Conservation (phyloP, 2,329 filamentous ascomycete species). For the Aspergillus aculeatus region DNA sequence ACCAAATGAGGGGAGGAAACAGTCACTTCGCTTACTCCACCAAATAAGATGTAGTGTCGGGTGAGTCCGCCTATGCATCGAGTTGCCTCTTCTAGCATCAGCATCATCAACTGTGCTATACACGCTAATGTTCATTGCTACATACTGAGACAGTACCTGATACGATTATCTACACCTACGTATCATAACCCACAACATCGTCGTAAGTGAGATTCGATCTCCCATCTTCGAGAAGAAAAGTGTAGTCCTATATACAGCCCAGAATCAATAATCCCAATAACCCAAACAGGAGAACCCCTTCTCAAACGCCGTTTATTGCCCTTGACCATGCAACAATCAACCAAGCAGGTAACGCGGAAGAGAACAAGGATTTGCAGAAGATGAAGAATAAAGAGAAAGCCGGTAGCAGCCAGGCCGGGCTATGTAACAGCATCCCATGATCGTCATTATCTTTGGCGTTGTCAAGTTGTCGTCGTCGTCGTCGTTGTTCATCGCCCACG, state of each 20-base stretch:
- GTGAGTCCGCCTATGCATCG: too few species aligned
- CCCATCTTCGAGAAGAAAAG: background rate
- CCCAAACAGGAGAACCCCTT: background rate
- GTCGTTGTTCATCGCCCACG: background rate
- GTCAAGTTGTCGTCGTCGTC: background rate
- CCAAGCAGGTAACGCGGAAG: background rate
- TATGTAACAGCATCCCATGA: background rate
- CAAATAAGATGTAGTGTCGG: too few species aligned
- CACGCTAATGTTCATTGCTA: too few species aligned
- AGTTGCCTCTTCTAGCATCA: too few species aligned
- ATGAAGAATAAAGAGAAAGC: constrained; percentile 4
- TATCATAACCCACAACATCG: too few species aligned
- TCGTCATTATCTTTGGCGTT: background rate
- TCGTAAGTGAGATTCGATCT: too few species aligned
- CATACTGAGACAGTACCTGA: too few species aligned
- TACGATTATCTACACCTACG: too few species aligned
- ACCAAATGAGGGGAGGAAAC: too few species aligned
- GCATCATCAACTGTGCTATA: too few species aligned
- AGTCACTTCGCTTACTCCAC: too few species aligned
- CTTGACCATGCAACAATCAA: background rate
- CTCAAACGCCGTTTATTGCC: background rate
- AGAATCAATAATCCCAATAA: background rate
- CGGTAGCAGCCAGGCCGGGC: background rate
- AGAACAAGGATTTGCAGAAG: background rate
- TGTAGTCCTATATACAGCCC: background rate